Percentiles rank a stretch among this genome's conserved stretches.
These are phyloP conservation scores for Ceratocystis harringtonii DNA, from an alignment of 2,329 filamentous ascomycete genomes.

Conservation along the genomic window DNA sequence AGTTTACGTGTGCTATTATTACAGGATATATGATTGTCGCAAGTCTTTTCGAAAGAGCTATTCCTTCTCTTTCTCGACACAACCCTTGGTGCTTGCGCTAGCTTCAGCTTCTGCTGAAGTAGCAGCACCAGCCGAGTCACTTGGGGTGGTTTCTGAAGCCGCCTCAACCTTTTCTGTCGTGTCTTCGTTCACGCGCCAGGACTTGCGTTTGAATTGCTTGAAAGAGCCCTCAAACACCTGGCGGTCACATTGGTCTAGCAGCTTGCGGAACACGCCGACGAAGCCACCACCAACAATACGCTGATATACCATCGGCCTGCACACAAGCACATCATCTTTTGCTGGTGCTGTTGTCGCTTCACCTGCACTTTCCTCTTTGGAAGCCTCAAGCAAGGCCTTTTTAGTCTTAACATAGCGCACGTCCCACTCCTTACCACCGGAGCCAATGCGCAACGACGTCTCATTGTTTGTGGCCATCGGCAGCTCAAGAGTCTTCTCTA, in stretches of 20 bases:
- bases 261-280: slow-evolving; percentile 27
- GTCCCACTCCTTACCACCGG: slow-evolving; percentile 48
- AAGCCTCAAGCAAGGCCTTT: slow-evolving; percentile 3
- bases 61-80: no score
- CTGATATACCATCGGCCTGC: slow-evolving; percentile 30
- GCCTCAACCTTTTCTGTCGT: background rate
- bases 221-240: slow-evolving; percentile 9
- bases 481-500: slow-evolving; percentile 47
- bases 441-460: slow-evolving; percentile 31
- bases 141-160: background rate
- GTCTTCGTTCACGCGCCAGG: background rate
- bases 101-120: background rate
- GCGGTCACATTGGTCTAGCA: slow-evolving; percentile 19
- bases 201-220: background rate
- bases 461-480: slow-evolving; percentile 27
- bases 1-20: background rate
- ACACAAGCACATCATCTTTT: slow-evolving; percentile 25
- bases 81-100: background rate
- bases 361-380: slow-evolving; percentile 21
- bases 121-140: background rate
- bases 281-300: slow-evolving; percentile 29
- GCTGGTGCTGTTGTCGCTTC: slow-evolving; percentile 4
- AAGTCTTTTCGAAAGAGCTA: no score
- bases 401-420: slow-evolving; percentile 33
- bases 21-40: background rate